Percentiles rank a stretch among this genome's conserved stretches.
These are phyloP conservation scores for Trypanosoma caninum DNA, from an alignment of 208 protist genomes.

Conservation along the genomic window DNA sequence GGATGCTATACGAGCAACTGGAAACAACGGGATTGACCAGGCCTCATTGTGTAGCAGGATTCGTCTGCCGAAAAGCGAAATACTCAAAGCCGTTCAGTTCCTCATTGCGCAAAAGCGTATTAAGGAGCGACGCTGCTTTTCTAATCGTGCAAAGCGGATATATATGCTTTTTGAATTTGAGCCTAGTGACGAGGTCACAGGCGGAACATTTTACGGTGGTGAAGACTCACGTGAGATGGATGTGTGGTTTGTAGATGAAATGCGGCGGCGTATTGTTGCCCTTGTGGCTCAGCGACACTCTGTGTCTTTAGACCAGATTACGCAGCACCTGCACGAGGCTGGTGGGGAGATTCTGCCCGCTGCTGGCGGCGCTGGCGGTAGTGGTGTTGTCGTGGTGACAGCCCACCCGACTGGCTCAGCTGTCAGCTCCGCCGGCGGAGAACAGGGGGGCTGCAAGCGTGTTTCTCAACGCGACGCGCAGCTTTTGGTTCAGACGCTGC, in stretches of 20 bases:
- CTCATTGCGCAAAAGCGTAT: slow-evolving; percentile 61
- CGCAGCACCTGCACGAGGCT: slow-evolving; percentile 36
- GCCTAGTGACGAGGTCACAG: slow-evolving; percentile 72
- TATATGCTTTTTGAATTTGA: slow-evolving; percentile 80
- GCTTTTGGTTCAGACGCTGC: slow-evolving; percentile 57
- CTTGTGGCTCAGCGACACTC: slow-evolving; percentile 37
- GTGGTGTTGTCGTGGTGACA: slow-evolving; percentile 7
- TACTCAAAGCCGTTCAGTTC: slow-evolving; percentile 56
- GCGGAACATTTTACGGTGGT: slow-evolving; percentile 82
- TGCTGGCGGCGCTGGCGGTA: not conserved
- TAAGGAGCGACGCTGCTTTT: slow-evolving; percentile 74
- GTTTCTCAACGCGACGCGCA: slow-evolving; percentile 42
- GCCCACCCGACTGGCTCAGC: slow-evolving; percentile 6
- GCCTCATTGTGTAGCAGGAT: slow-evolving; percentile 46
- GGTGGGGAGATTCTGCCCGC: not conserved
- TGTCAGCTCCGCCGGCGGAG: not conserved
- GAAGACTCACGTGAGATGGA: slow-evolving; percentile 64
- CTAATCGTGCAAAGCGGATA: slow-evolving; percentile 77
- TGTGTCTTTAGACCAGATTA: slow-evolving; percentile 40
- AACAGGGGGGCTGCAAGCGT: slow-evolving; percentile 8
- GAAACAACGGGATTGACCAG: slow-evolving; percentile 71
- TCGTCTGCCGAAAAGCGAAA: slow-evolving; percentile 61
- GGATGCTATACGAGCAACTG: slow-evolving; percentile 59
- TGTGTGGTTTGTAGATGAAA: slow-evolving; percentile 73
- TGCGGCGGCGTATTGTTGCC: slow-evolving; percentile 55